These are phyloP conservation scores for Grammothele lineata DNA, from an alignment of 768 basidiomycete genomes.

Conservation along the genomic window DNA sequence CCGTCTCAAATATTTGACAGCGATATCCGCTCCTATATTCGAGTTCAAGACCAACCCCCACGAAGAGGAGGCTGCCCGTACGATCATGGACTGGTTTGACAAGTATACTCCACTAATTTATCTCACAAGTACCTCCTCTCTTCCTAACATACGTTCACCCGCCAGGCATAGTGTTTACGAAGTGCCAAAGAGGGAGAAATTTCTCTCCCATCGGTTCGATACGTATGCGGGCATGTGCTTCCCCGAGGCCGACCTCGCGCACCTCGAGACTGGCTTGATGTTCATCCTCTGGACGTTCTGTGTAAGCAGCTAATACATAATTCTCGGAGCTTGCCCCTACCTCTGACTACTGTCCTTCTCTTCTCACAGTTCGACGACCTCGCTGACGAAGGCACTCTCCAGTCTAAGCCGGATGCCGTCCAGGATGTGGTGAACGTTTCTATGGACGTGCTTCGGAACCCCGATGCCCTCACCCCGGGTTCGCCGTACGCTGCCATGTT, in stretches of 20 bases:
- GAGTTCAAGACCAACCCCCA: conserved; percentile 30
- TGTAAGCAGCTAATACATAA: conserved; percentile 10
- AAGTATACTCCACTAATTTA: conserved; percentile 22
- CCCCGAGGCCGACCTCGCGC: conserved; percentile 32
- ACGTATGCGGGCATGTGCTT: conserved; percentile 35
- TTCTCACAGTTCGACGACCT: conserved; percentile 31
- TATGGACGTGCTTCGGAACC: conserved; percentile 24
- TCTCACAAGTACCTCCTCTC: no score
- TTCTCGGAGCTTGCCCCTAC: not conserved
- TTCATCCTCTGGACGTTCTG: conserved; percentile 38
- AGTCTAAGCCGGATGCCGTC: conserved; percentile 31
- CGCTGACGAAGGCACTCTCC: conserved; percentile 33
- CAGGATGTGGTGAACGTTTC: conserved; percentile 30
- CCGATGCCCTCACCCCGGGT: conserved; percentile 25
- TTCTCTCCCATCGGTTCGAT: conserved; percentile 35
- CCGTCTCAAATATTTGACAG: conserved; percentile 29
- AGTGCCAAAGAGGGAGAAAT: conserved; percentile 29
- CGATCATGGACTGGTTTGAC: conserved; percentile 31
- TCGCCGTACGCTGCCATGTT: conserved; percentile 36
- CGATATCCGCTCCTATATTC: conserved; percentile 32
- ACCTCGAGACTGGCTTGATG: conserved; percentile 32
- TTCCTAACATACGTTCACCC: not conserved
- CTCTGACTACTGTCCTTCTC: no score
- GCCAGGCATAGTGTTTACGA: conserved; percentile 28
- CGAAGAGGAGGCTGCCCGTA: conserved; percentile 30